Evolutionary conservation across 106 monocot genomes (phyloP).

Genomic region (Acorus calamus): DNA sequence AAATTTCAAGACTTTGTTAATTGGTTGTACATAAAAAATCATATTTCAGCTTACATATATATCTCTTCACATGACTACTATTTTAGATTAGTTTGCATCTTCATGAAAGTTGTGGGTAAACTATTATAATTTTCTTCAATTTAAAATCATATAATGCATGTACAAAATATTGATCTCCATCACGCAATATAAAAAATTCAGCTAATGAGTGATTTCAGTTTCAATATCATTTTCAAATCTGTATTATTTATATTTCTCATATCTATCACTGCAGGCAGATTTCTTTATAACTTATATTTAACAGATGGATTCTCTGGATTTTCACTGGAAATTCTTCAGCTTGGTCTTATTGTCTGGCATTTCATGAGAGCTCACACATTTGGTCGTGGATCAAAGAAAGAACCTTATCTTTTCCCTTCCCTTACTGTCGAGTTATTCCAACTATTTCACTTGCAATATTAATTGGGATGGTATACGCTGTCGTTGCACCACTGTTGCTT

Average conservation of each 20-base stretch:
- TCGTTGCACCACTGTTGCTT: conserved; percentile 53
- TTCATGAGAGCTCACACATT: conserved; percentile 30
- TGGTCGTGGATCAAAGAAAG: conserved; percentile 14
- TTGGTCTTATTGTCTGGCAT: conserved; percentile 50
- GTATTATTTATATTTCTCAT: too few species aligned
- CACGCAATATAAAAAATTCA: too few species aligned
- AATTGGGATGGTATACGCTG: conserved; percentile 74
- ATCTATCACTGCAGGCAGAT: conserved; percentile 42
- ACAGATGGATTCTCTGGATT: conserved; percentile 71
- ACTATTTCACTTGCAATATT: conserved; percentile 62
- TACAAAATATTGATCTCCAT: too few species aligned
- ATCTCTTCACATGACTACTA: too few species aligned
- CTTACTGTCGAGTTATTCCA: conserved; percentile 60
- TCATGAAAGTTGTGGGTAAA: too few species aligned
- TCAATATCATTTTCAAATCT: not conserved
- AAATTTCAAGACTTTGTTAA: too few species aligned
- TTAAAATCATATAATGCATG: too few species aligned
- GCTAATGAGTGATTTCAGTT: not conserved
- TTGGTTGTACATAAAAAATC: too few species aligned
- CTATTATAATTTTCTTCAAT: too few species aligned
- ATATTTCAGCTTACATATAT: too few species aligned
- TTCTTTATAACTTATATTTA: conserved; percentile 78
- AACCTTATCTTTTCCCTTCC: conserved; percentile 55
- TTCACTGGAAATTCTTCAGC: conserved; percentile 57
- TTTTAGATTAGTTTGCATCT: too few species aligned